Conservation (phyloP, 2,329 filamentous ascomycete species). For the Pseudocercospora crystallina region DNA sequence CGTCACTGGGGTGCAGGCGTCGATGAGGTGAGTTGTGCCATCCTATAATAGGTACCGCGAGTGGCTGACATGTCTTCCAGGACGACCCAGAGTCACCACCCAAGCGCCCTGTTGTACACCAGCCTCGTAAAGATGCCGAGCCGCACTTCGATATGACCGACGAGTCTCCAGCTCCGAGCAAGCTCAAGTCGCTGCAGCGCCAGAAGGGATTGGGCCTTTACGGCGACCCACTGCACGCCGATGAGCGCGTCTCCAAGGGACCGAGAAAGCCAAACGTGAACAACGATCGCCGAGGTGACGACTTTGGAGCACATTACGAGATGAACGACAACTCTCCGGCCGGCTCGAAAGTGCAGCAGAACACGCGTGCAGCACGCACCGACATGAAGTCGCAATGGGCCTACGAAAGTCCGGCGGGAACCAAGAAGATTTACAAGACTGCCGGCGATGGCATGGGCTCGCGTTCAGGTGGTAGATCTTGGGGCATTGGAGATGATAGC, state of each 20-base stretch:
- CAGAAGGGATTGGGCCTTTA: constrained; percentile 73
- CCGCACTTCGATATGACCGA: constrained; percentile 83
- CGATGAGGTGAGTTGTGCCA: constrained; percentile 53
- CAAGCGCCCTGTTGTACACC: constrained; percentile 59
- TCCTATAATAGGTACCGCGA: constrained; percentile 19
- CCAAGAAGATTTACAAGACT: constrained; percentile 39
- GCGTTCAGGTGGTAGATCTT: constrained; percentile 42
- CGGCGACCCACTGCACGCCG: constrained; percentile 64
- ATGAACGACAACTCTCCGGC: constrained; percentile 65
- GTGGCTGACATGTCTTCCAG: constrained; percentile 35
- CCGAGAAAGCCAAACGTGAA: constrained; percentile 70
- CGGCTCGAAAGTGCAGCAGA: constrained; percentile 23
- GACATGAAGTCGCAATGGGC: constrained; percentile 17
- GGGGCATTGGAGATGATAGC: constrained; percentile 55
- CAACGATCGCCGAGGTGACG: constrained; percentile 69
- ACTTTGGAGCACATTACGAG: constrained; percentile 75
- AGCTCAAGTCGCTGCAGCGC: constrained; percentile 37
- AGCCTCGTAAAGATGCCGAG: constrained; percentile 75
- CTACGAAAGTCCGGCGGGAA: constrained; percentile 15
- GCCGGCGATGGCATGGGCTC: constrained; percentile 59
- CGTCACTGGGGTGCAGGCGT: constrained; percentile 76
- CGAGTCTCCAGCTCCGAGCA: constrained; percentile 57
- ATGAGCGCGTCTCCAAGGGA: constrained; percentile 29
- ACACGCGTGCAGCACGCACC: constrained; percentile 12
- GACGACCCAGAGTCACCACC: constrained; percentile 59